phyloP scores from a whole-genome alignment of 768 basidiomycete genomes.

The Coprinellus micaceus region DNA sequence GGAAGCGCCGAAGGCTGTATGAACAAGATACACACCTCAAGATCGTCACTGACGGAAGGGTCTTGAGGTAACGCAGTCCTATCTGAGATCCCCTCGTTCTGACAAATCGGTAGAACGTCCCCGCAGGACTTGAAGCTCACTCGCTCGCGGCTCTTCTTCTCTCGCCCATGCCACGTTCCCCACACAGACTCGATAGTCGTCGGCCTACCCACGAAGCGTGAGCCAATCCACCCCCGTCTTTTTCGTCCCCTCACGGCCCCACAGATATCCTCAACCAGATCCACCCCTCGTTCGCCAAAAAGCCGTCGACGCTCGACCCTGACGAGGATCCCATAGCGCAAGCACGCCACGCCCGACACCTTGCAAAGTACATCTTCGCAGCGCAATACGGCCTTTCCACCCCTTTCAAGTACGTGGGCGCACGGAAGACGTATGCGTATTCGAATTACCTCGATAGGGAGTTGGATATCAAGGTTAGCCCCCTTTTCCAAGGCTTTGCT shows the following conservation, averaged over 20 bases:
- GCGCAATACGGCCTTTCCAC: slow-evolving; percentile 67
- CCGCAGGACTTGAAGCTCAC: not conserved
- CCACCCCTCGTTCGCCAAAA: slow-evolving; percentile 33
- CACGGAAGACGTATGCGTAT: slow-evolving; percentile 26
- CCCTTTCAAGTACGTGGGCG: slow-evolving; percentile 41
- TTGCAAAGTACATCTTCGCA: slow-evolving; percentile 85
- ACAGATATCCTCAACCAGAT: slow-evolving; percentile 73
- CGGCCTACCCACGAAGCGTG: slow-evolving; percentile 60
- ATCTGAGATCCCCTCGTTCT: too few relatives aligned
- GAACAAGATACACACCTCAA: not conserved
- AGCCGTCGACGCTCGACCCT: not conserved
- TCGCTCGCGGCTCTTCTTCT: not conserved
- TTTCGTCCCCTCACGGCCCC: too few relatives aligned
- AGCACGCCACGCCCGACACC: slow-evolving; percentile 50
- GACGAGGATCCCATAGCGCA: slow-evolving; percentile 47
- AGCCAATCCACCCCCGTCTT: slow-evolving; percentile 18
- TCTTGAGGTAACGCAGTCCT: too few relatives aligned
- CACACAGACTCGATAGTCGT: not conserved
- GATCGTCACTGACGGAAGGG: not conserved
- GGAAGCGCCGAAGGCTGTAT: not conserved
- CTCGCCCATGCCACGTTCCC: not conserved
- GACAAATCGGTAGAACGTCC: not conserved
- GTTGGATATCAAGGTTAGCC: slow-evolving; percentile 60
- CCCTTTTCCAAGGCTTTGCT: not conserved
- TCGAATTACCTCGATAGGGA: slow-evolving; percentile 62